Base-by-base conservation (phyloP, 352 stramenopile genomes). In the Phytophthora sansomeana region DNA sequence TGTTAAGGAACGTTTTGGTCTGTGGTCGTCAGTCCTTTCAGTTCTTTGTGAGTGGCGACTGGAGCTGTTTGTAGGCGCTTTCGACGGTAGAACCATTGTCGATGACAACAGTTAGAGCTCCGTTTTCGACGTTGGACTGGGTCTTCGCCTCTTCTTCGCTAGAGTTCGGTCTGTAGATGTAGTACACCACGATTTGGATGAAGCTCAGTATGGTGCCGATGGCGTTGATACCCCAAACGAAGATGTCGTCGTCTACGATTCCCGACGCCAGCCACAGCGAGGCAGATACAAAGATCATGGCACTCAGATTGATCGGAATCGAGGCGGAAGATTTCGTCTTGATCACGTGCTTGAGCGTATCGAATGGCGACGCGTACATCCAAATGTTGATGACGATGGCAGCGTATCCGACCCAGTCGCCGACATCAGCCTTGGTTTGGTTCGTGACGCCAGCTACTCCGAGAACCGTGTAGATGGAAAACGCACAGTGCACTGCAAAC, bases 331-430 rank as follows among this genome's bases (percentile, higher is more conserved):
- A 74, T 47, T 80, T 82, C 50, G 65, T 78, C 3, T 33, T 35
- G 13, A 91, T 19, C 32, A 89, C 82, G 4, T 75, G 55, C 46
- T 58, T 67, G 26, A 89, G 51, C 4, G 63, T 81, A 30, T 51
- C 76, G 5, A 91, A 72, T 6, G 81, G 81, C 0, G 81, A 87
- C 35, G 74, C 66, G 59, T 83, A 90, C 43, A 90, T 61, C 19
- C 83, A 59, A 43, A 88, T 58, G 26, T 72, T 82, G 43, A 81
- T 76, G n/a, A 62, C 63, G 17, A 79, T 72, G 4, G 62, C 75
- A 35, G 81, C 68, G 32, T 67, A 83, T 4, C 76, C 81, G 10
- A 67, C 49, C 16, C 26, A 67, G 17, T 61, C 50, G 1, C 48
- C 58, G 33, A 72, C 64, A 8, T 58, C 5, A 17, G 14, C 14